Evolutionary conservation across 2,329 filamentous ascomycete species (phyloP), one percentile per base, ranked within the genome.

Genomic region (Talaromyces atroroseus): DNA sequence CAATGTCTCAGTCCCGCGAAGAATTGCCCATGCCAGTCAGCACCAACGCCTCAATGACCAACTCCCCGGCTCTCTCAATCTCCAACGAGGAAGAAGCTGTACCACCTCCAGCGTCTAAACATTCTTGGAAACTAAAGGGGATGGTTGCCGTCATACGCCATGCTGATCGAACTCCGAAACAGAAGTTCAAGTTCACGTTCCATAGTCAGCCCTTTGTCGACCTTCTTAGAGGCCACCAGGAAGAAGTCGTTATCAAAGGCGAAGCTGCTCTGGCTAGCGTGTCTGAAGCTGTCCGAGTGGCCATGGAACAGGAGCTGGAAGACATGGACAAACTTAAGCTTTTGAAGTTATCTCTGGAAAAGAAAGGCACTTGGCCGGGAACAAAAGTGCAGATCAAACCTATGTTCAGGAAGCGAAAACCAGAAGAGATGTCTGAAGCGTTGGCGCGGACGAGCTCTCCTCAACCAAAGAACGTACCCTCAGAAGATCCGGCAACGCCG

Each of bases 381-480:
- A 99, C 94, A 1, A 99, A 99, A 71, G 91, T 99, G 2, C 94
- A 99, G 73, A 97, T 99, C 70, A 99, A 99, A 73, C 94, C 94
- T 10, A 96, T 99, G 91, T 99, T 99, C 73, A 86, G 92, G 52
- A 96, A 92, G 76, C 86, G 90, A 66, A 90, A 85, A 66, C 82
- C 85, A 2, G 83, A 88, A 51, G 83, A 86, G 61, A 69, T 76
- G 58, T 58, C 61, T 57, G 73, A 61, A 48, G 65, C 65, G 56
- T 62, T 38, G 45, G 50, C 29, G 62, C 48, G 52, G 12, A 53
- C 46, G 12, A 54, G 52, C 26, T 44, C 59, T 14, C 49, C 60
- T 23, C 59, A 63, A 12, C 23, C 50, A 5, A 51, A 42, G 20
- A 42, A 18, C 12, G 47, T 36, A 4, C 42, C 48, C 21, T 44